Base-by-base conservation (phyloP, 1,284 basidiomycete species). In the Rhizoctonia solani region DNA sequence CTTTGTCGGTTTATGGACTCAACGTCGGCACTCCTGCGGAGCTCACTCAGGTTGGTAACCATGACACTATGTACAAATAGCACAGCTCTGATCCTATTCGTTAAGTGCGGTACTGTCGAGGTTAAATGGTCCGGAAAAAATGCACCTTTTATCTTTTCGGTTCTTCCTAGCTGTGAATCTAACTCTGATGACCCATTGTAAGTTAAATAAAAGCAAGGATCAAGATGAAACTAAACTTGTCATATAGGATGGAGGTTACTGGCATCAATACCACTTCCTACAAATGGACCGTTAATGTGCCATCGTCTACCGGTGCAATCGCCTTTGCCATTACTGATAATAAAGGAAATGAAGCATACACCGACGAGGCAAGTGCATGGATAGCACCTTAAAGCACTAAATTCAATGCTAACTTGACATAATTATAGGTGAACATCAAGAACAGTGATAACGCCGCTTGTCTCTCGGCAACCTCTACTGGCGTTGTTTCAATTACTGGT, bases 91-190 rank as follows among this genome's bases (percentile, higher is more conserved):
- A 39, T n/a, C n/a, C n/a, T 39, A 39, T 8, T 39, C 16, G 37
- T 39, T 8, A 8, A 65, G 61, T 65, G 61, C 39, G 39, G 41
- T 19, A 53, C 49, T n/a, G 61, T 65, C 19, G 27, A 37, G 13
- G 25, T 65, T 16, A 54, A 25, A 23, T 65, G 61, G 61, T 41
- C 50, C 32, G 61, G 61, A 25, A 65, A 65, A 29, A 65, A 54
- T 5, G 61, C 50, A 8, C 59, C 61, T 19, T 65, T 65, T 32
- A 52, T 30, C 16, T 50, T 65, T 21, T 25, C 37, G 23, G 61
- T 65, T 21, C 39, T 65, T n/a, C 61, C 61, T 13, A 65, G 50
- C 50, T 65, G 61, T 21, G 61, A 53, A 1, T 65, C 61, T 41
- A 34, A 29, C 5, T 29, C 25, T 14, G 61, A 65, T 2, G 50